Base-by-base conservation (phyloP, 2,329 filamentous ascomycete genomes). In the Epichloe brachyelytri region DNA sequence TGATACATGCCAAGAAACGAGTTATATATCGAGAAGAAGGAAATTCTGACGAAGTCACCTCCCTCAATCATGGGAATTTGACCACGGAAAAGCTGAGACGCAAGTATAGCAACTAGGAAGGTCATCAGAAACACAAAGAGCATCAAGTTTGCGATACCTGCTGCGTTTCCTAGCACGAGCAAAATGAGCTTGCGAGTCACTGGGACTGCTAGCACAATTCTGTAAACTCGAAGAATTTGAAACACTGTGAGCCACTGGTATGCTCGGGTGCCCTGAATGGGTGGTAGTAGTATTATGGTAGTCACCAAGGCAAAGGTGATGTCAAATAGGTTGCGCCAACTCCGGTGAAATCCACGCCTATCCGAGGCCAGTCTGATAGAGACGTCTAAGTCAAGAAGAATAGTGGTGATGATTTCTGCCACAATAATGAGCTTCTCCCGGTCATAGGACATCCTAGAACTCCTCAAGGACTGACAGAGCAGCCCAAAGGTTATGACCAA, bases 1-100 rank as follows among this genome's bases (percentile, higher is more conserved):
- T 96, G 88, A 64, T 98, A 98, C 89, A 98, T 97, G 51, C 90
- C 93, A 15, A 98, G 74, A 62, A 98, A 98, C 0, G 89, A 86
- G 62, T 97, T 97, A 72, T 85, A 98, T 37, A 98, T 93, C 39
- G 88, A 87, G 63, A 81, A 82, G 65, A 98, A 98, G 0, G 87
- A 86, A 41, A 93, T 79, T 20, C 77, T 69, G 54, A 86, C 81
- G 3, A 77, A 68, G 2, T 85, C 71, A 3, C 82, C 85, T n/a
- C 69, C 64, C 2, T 71, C 66, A 56, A 88, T 59, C 34, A 74
- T 60, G 0, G 87, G 84, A 30, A 97, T 79, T 59, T 95, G 84
- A 33, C 90, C 90, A 37, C 93, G 84, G 62, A 98, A 95, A 4
- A 98, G 79, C 65, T 98, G 91, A 1, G 86, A 82, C 6, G 93